Evolutionary conservation across 2,329 filamentous ascomycete species (phyloP), one percentile per base, ranked within the genome.

Genomic region (Phoma sp.): DNA sequence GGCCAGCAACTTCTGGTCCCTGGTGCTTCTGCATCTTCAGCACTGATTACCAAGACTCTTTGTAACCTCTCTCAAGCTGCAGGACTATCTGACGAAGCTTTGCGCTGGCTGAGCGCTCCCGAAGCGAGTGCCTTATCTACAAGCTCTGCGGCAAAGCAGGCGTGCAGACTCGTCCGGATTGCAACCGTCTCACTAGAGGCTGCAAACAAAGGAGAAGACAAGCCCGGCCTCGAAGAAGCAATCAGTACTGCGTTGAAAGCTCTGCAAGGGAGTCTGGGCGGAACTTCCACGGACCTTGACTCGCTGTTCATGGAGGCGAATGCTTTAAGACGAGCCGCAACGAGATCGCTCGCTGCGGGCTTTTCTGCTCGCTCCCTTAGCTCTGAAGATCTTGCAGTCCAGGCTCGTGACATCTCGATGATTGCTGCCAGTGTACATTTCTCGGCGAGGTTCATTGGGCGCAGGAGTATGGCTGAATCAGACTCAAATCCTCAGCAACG

Each of bases 61-160:
- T 77, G 9, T 67, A 67, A 35, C 64, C 61, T 77, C 6, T 74
- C 75, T 19, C 74, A 76, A 32, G 58, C 66, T 44, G 75, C 73
- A 13, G 66, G 61, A 15, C 49, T 72, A 17, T 57, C 65, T 17
- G 68, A 74, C 17, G 70, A 74, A 46, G 74, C 74, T 19, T 56
- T 76, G 44, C 63, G 58, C 25, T 76, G 72, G 71, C 50, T 73
- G 19, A 66, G 63, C 17, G 41, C 58, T 9, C 52, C 64, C 15
- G 55, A 43, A 4, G 49, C 63, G 10, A 45, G 59, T 33, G 36
- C 51, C 21, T n/a, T 40, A n/a, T 56, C 63, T 1, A 58, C 53
- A 10, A 44, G 44, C 8, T 67, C 70, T 17, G 63, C 62, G 17
- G 68, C 67, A 6, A 68, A 64, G 45, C 58, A 61, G 27, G 65